Conservation (phyloP, 169 alveolate genomes). For the Babesia sp. region DNA sequence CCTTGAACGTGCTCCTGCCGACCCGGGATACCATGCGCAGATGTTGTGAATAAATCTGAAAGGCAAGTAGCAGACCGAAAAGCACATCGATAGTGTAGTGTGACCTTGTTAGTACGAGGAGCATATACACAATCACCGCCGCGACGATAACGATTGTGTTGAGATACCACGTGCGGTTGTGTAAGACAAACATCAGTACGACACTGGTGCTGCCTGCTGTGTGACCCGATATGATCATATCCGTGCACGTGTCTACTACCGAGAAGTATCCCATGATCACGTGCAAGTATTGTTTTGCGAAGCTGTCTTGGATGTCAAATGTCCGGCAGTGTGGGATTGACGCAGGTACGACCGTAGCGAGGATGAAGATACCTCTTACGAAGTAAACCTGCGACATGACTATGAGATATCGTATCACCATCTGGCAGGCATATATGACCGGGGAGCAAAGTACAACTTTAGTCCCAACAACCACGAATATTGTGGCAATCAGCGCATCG, state of each 20-base stretch:
- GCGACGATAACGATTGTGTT: conserved; percentile 25
- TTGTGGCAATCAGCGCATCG: conserved; percentile 36
- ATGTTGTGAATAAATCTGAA: conserved; percentile 29
- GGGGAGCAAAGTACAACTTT: conserved; percentile 68
- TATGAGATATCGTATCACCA: conserved; percentile 51
- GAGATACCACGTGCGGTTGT: conserved; percentile 49
- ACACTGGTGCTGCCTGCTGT: conserved; percentile 61
- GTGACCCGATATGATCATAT: conserved; percentile 79
- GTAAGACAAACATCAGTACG: conserved; percentile 36
- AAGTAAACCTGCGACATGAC: conserved; percentile 60
- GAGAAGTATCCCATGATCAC: conserved; percentile 58
- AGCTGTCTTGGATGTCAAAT: conserved; percentile 5
- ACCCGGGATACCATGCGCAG: conserved; percentile 7
- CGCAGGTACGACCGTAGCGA: conserved; percentile 72
- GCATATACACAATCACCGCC: conserved; percentile 4
- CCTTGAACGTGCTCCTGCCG: neutral
- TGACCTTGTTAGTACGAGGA: conserved; percentile 58
- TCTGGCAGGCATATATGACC: conserved; percentile 37
- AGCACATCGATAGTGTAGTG: conserved; percentile 79
- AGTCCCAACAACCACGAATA: conserved; percentile 24
- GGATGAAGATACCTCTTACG: conserved; percentile 68
- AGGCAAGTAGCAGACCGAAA: conserved; percentile 67
- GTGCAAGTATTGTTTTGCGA: conserved; percentile 9
- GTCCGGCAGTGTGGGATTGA: conserved; percentile 62
- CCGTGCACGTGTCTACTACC: conserved; percentile 71